phyloP scores from a whole-genome alignment of 495 filamentous ascomycete species.

The Penicillium verhagenii region DNA sequence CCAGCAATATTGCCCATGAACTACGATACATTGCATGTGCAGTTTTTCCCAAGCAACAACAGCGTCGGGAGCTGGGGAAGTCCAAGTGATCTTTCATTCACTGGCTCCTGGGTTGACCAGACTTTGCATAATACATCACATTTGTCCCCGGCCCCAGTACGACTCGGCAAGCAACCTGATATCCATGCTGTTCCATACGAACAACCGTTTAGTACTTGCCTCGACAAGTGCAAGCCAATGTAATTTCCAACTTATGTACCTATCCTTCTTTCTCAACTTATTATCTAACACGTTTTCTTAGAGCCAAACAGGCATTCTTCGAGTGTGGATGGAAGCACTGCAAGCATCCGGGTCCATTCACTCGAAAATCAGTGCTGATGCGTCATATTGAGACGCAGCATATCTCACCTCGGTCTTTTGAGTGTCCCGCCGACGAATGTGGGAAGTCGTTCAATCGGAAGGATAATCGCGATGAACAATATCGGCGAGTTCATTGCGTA shows the following conservation, averaged over 20 bases:
- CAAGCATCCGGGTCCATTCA: slow-evolving; percentile 1
- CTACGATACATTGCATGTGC: background rate
- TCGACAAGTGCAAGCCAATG: background rate
- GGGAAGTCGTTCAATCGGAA: slow-evolving; percentile 4
- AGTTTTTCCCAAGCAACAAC: background rate
- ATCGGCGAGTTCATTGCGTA: slow-evolving; percentile 1
- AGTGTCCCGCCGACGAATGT: slow-evolving; percentile 1
- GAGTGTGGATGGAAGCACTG: slow-evolving; percentile 7
- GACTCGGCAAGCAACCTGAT: background rate
- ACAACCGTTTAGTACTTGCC: too few species aligned
- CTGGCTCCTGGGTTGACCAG: background rate
- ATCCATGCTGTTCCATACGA: too few species aligned
- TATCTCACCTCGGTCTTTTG: slow-evolving; percentile 7
- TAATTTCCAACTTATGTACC: background rate
- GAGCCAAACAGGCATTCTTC: background rate
- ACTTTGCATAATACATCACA: background rate
- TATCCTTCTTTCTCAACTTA: background rate
- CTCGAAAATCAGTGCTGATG: slow-evolving; percentile 8
- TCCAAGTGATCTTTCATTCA: background rate
- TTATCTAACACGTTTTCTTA: background rate
- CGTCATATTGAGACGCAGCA: slow-evolving; percentile 18
- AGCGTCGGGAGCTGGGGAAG: background rate
- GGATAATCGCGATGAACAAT: slow-evolving; percentile 6
- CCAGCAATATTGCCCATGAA: background rate
- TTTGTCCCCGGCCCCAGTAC: background rate